phyloP scores from a whole-genome alignment of 257 asterid species.

The Coffea eugenioides region DNA sequence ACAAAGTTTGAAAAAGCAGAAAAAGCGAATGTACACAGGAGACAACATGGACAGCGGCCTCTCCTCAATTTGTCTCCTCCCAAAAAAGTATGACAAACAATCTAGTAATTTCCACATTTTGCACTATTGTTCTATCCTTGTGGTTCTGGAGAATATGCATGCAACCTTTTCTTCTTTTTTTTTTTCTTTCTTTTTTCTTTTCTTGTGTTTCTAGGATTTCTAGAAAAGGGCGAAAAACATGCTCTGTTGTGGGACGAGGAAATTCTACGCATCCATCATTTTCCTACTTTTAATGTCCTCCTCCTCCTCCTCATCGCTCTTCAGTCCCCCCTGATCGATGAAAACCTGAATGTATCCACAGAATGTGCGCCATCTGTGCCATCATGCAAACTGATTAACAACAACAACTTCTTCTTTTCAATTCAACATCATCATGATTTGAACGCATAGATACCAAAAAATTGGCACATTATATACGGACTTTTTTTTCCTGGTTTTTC shows the following conservation, averaged over 20 bases:
- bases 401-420: no score
- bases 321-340: background rate
- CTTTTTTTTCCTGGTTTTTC: background rate
- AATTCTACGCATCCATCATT: background rate
- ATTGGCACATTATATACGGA: background rate
- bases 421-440: background rate
- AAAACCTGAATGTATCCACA: background rate
- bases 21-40: background rate
- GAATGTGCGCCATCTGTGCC: conserved; percentile 6
- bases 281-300: background rate
- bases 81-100: background rate
- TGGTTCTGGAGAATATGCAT: background rate
- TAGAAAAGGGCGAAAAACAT: background rate
- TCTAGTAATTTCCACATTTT: background rate
- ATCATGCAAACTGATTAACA: background rate
- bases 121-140: background rate
- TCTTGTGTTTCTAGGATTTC: background rate
- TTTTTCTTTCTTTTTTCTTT: background rate
- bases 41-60: background rate
- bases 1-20: background rate
- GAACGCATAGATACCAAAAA: background rate
- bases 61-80: background rate
- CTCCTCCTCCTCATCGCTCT: background rate
- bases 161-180: no score
- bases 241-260: background rate